Evolutionary conservation across 2,329 filamentous ascomycete genomes (phyloP).

Genomic region (Hypoxylon sp.): DNA sequence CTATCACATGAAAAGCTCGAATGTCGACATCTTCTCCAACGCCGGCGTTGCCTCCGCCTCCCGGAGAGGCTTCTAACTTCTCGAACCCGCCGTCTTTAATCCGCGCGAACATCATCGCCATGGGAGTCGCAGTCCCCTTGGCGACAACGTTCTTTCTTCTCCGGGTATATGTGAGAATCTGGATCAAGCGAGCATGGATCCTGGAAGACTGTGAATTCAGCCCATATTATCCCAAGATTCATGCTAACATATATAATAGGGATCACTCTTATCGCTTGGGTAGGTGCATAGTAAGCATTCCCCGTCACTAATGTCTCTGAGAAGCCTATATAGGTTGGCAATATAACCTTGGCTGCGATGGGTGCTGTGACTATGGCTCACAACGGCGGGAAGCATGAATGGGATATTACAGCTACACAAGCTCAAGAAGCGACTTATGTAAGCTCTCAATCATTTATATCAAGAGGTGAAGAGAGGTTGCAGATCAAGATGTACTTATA

Average conservation of each 20-base stretch:
- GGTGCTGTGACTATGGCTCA: conserved; percentile 33
- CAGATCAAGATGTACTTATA: too few species aligned
- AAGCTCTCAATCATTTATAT: conserved; percentile 7
- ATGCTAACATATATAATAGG: conserved; percentile 20
- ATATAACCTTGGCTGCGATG: conserved; percentile 25
- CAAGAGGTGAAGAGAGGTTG: neutral
- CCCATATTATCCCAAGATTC: neutral
- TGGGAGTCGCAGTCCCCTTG: conserved; percentile 36
- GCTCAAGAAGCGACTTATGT: conserved; percentile 35
- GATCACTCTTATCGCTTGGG: conserved; percentile 26
- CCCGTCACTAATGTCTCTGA: neutral
- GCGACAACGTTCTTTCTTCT: conserved; percentile 38
- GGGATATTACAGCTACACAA: conserved; percentile 39
- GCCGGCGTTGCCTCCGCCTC: conserved; percentile 40
- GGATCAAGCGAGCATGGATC: conserved; percentile 38
- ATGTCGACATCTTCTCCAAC: conserved; percentile 46
- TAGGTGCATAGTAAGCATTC: conserved; percentile 7
- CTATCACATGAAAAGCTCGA: conserved; percentile 2
- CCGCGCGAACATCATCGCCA: conserved; percentile 25
- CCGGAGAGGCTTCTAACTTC: conserved; percentile 36
- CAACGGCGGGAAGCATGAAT: conserved; percentile 40
- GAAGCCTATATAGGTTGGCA: conserved; percentile 28
- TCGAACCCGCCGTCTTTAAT: conserved; percentile 30
- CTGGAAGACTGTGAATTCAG: conserved; percentile 42
- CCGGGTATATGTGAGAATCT: conserved; percentile 35